These are phyloP conservation scores for Chlamydomonas sp. DNA, from an alignment of 139 green algal genomes.

Conservation along the genomic window DNA sequence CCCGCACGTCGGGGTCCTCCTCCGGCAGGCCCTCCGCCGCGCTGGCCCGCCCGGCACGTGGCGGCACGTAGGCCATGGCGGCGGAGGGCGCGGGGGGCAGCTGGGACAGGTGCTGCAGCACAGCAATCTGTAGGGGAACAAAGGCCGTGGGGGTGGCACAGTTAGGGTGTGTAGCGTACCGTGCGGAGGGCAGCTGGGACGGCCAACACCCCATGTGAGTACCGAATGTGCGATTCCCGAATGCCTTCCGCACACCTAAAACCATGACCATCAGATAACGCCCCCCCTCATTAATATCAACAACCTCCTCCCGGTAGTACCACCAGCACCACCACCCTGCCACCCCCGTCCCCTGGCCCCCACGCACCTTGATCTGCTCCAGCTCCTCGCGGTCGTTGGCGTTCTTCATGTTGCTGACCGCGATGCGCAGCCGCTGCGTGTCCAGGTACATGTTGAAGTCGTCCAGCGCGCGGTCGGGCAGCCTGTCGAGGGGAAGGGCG, in stretches of 20 bases:
- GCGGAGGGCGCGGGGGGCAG: constrained; percentile 77
- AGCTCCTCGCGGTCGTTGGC: constrained; percentile 84
- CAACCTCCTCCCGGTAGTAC: constrained; percentile 4
- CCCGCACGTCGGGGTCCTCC: constrained; percentile 78
- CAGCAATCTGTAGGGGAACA: constrained; percentile 13
- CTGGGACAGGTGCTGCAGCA: constrained; percentile 78
- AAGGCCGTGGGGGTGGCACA: too few species aligned
- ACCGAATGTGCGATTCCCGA: too few species aligned
- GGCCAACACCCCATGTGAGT: too few species aligned
- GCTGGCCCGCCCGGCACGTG: constrained; percentile 8
- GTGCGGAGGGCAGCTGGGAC: too few species aligned
- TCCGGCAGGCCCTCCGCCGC: constrained; percentile 62
- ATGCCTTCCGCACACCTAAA: too few species aligned
- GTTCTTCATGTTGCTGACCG: constrained; percentile 94
- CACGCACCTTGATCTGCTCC: constrained; percentile 72
- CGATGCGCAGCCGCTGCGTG: constrained; percentile 87
- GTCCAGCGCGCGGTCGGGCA: constrained; percentile 34
- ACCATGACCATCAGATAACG: background rate
- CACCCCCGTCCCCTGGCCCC: background rate
- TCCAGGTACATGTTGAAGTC: constrained; percentile 80
- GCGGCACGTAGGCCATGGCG: constrained; percentile 74
- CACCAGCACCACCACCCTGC: too few species aligned
- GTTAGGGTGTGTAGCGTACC: too few species aligned
- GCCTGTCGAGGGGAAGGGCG: background rate
- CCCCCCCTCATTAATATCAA: background rate